Percentiles rank a stretch among this genome's conserved stretches.
Conservation (phyloP, 257 asterid species). For the Gardenia jasminoides region DNA sequence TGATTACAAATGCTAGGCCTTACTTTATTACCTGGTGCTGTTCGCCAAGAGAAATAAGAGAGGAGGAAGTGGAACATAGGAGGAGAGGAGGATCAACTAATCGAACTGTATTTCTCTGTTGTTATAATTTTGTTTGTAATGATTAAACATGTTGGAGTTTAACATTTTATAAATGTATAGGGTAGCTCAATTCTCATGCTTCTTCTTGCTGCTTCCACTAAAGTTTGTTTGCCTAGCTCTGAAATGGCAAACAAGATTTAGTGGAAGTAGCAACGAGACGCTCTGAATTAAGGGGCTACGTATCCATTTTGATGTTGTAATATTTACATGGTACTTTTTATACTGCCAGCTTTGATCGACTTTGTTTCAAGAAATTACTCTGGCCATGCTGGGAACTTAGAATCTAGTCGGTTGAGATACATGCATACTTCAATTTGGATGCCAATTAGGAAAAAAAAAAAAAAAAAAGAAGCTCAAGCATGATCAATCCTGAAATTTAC, state of each 20-base stretch:
- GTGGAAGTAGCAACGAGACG: slow-evolving; percentile 99
- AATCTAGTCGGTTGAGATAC: background rate
- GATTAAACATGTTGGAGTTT: slow-evolving; percentile 6
- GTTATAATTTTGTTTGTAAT: background rate
- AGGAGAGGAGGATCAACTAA: background rate
- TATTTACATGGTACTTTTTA: background rate
- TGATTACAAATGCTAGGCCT: background rate
- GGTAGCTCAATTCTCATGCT: slow-evolving; percentile 71
- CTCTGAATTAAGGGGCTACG: slow-evolving; percentile 60
- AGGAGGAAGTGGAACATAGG: background rate
- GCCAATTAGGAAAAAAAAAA: too few species aligned
- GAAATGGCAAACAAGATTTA: slow-evolving; percentile 66
- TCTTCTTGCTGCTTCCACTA: slow-evolving; percentile 99
- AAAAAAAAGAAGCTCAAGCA: too few species aligned
- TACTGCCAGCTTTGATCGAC: background rate
- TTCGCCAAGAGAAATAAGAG: background rate
- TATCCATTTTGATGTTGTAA: slow-evolving; percentile 48
- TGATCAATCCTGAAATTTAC: too few species aligned
- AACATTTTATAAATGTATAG: slow-evolving; percentile 18
- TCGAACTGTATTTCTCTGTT: background rate
- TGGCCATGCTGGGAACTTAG: background rate
- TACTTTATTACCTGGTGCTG: background rate
- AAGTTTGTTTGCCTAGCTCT: slow-evolving; percentile 61
- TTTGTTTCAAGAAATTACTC: background rate
- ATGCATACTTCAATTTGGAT: background rate